Conservation (phyloP, 768 basidiomycete genomes). For the Pulveroboletus sp. region DNA sequence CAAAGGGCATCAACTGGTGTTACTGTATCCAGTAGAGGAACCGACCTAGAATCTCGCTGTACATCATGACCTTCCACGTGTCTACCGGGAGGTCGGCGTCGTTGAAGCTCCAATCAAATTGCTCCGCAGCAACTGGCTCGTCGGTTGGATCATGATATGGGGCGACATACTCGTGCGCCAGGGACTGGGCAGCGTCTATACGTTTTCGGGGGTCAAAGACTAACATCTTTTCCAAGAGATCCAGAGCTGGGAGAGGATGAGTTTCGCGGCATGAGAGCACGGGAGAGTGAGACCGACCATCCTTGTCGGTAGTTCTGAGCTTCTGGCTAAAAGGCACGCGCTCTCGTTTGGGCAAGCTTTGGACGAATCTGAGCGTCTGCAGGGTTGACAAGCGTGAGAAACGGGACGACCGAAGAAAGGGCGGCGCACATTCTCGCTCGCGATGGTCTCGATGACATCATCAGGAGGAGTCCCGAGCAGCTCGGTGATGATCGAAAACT, state of each 20-base stretch:
- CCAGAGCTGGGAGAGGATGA: slow-evolving; percentile 58
- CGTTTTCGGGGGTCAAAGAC: slow-evolving; percentile 98
- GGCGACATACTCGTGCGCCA: slow-evolving; percentile 89
- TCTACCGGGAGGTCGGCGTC: slow-evolving; percentile 98
- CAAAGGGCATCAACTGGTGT: not conserved
- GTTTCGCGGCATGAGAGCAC: not conserved
- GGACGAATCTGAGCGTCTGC: slow-evolving; percentile 97
- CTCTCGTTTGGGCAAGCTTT: slow-evolving; percentile 93
- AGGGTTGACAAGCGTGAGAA: slow-evolving; percentile 13
- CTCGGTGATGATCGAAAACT: slow-evolving; percentile 99
- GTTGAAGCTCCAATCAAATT: slow-evolving; percentile 99
- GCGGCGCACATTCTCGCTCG: slow-evolving; percentile 84
- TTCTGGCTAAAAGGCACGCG: slow-evolving; percentile 95
- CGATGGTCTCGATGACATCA: slow-evolving; percentile 99
- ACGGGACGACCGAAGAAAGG: not conserved
- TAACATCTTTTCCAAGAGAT: slow-evolving; percentile 97
- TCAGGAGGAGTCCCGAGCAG: slow-evolving; percentile 97
- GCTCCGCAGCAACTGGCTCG: slow-evolving; percentile 88
- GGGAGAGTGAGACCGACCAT: slow-evolving; percentile 50
- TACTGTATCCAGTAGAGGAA: slow-evolving; percentile 1
- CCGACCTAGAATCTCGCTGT: slow-evolving; percentile 93
- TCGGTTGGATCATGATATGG: slow-evolving; percentile 99
- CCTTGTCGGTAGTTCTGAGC: slow-evolving; percentile 80
- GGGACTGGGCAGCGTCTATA: slow-evolving; percentile 88
- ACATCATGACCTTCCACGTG: slow-evolving; percentile 99